These are phyloP conservation scores for Aureobasidium uvarum DNA, from an alignment of 2,329 filamentous ascomycete genomes.

Conservation along the genomic window DNA sequence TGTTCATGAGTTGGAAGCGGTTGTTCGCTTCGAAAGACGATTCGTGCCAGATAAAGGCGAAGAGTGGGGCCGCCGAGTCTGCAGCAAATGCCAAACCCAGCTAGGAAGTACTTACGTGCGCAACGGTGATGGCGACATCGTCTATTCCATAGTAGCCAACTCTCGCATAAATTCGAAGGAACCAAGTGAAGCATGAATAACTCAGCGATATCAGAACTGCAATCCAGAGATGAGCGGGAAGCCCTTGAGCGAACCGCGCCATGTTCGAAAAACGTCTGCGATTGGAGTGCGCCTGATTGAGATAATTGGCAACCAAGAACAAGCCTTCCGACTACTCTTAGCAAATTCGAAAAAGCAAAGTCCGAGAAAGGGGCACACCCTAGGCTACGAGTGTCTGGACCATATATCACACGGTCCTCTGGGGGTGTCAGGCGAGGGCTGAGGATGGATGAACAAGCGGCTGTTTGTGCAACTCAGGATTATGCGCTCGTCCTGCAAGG, in stretches of 20 bases:
- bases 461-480: slow-evolving; percentile 18
- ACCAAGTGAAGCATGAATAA: slow-evolving; percentile 24
- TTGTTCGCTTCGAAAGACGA: neutral
- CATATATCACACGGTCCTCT: slow-evolving; percentile 23
- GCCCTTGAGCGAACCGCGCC: slow-evolving; percentile 21
- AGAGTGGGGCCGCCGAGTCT: neutral
- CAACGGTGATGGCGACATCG: slow-evolving; percentile 14
- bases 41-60: neutral
- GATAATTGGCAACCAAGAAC: slow-evolving; percentile 2
- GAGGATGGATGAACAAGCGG: slow-evolving; percentile 14
- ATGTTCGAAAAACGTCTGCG: slow-evolving; percentile 2
- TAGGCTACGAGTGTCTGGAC: slow-evolving; percentile 14
- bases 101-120: slow-evolving; percentile 4
- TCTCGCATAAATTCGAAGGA: slow-evolving; percentile 25
- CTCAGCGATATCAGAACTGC: slow-evolving; percentile 20
- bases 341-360: slow-evolving; percentile 17
- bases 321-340: slow-evolving; percentile 16
- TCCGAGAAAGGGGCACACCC: slow-evolving; percentile 10
- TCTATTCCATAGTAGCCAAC: slow-evolving; percentile 24
- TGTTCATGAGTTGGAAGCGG: neutral
- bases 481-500: slow-evolving; percentile 25
- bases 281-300: slow-evolving; percentile 2
- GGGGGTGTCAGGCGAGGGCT: slow-evolving; percentile 9
- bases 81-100: neutral
- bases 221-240: slow-evolving; percentile 19